Base-by-base conservation (phyloP, 164 flowering plant genomes). In the Stephania yunnanensis region DNA sequence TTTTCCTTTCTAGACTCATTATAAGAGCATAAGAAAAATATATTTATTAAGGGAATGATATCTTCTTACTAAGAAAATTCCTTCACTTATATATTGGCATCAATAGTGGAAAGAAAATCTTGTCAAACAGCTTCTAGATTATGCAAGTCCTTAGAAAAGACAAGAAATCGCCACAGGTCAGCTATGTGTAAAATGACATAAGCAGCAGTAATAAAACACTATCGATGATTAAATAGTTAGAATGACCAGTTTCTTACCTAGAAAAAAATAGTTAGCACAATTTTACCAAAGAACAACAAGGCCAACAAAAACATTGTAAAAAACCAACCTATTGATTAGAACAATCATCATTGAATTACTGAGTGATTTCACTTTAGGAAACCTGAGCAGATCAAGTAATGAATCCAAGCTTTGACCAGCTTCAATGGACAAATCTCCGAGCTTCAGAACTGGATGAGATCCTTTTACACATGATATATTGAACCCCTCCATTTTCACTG, bases 321-420 rank as follows among this genome's bases (percentile, higher is more conserved):
- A 9, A 31, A 70, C 81, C 73, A 82, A 94, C 99, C 97, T 87
- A 63, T 92, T 92, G 75, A 92, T 86, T 67, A 91, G 87, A 78
- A 96, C 92, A 80, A 93, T 82, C 70, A 89, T 78, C 75, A 84
- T 80, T 20, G 88, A 83, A 76, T 82, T 87, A 80, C 87, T 89
- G 61, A 89, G 88, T 71, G 92, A 88, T 77, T 91, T 90, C 78
- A 91, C 88, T 29, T 85, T 74, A 10, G 98, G 92, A 44, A 72
- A 82, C 78, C 99, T 87, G 74, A 96, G 95, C 83, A 87, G 94
- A 86, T 91, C 99, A 77, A 96, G 92, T 86, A 96, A 80, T 68
- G 84, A 80, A 69, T 91, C 88, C 85, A 94, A 83, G 79, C 83
- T 88, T 71, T 84, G 86, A 82, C 94, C 89, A n/a, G 99, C 99